Percentiles rank a stretch among this genome's conserved stretches.
phyloP scores from a whole-genome alignment of 2,329 filamentous ascomycete genomes.

The Diplodia intermedia region DNA sequence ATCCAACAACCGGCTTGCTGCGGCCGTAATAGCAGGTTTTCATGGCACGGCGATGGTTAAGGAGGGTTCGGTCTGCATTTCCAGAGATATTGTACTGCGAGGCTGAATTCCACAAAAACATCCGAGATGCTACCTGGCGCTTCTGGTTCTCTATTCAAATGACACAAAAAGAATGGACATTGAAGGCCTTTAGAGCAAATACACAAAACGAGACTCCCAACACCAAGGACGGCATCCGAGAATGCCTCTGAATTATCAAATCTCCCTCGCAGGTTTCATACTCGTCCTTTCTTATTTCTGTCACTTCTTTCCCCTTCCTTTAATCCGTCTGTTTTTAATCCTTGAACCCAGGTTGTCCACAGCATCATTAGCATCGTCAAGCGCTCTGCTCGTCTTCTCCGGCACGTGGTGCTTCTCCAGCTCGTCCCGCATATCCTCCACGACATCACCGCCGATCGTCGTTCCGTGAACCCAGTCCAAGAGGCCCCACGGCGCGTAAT shows the following conservation, averaged over 20 bases:
- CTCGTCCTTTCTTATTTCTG: conserved; percentile 8
- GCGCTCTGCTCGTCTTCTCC: conserved; percentile 47
- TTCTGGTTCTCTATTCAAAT: conserved; percentile 33
- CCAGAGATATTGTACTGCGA: conserved; percentile 51
- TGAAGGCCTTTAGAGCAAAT: conserved; percentile 31
- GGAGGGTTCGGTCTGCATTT: conserved; percentile 50
- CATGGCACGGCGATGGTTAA: conserved; percentile 44
- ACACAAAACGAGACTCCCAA: conserved; percentile 30
- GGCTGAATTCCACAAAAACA: conserved; percentile 48
- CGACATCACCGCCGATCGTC: conserved; percentile 62
- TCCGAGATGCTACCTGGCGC: conserved; percentile 33
- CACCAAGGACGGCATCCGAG: conserved; percentile 9
- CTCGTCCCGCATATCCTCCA: conserved; percentile 63
- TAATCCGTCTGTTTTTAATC: conserved; percentile 38
- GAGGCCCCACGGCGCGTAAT: conserved; percentile 68
- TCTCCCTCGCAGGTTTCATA: not conserved
- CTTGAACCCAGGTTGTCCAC: conserved; percentile 41
- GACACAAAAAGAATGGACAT: conserved; percentile 31
- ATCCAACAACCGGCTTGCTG: conserved; percentile 49
- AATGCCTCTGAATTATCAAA: not conserved
- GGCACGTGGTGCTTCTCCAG: conserved; percentile 62
- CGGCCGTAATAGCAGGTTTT: conserved; percentile 49
- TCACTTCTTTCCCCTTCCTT: conserved; percentile 35
- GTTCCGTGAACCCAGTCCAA: conserved; percentile 51
- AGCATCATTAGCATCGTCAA: conserved; percentile 39